Percentiles rank a stretch among this genome's conserved stretches.
Evolutionary conservation across 495 filamentous ascomycete genomes (phyloP).

Genomic region (Xylaria palmicola): DNA sequence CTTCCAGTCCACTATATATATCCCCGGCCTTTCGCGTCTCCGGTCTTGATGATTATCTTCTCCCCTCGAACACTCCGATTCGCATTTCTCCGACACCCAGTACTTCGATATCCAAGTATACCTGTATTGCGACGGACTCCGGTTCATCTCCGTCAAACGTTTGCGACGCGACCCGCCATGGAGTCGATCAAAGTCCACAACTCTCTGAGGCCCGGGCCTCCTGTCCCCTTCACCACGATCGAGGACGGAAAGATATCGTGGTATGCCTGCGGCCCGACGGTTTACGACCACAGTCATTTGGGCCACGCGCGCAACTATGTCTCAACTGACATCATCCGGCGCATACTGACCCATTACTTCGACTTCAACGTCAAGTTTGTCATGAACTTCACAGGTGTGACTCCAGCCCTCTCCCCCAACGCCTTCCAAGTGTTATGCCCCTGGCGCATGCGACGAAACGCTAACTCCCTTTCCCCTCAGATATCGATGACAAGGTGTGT

Average conservation of each 20-base stretch:
- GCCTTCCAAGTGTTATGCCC: not conserved
- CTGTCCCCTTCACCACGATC: conserved; percentile 74
- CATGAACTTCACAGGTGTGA: conserved; percentile 77
- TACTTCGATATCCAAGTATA: conserved; percentile 16
- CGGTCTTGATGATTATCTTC: conserved; percentile 32
- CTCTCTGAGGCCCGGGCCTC: conserved; percentile 66
- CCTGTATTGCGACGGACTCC: conserved; percentile 8
- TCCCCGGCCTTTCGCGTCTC: not conserved
- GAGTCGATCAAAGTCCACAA: conserved; percentile 67
- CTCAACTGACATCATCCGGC: conserved; percentile 84
- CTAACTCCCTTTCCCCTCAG: conserved; percentile 25
- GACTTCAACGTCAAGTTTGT: conserved; percentile 84
- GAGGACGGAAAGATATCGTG: conserved; percentile 75
- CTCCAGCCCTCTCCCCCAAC: not conserved
- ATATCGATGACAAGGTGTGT: conserved; percentile 81
- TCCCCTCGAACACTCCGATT: conserved; percentile 20
- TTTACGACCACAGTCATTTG: conserved; percentile 87
- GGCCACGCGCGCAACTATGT: conserved; percentile 96
- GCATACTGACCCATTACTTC: conserved; percentile 85
- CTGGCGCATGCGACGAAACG: not conserved
- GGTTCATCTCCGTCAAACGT: conserved; percentile 22
- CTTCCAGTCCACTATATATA: not conserved
- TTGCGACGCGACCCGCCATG: conserved; percentile 39
- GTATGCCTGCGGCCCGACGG: conserved; percentile 92
- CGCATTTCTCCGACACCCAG: too few species aligned